Evolutionary conservation across 2,329 filamentous ascomycete genomes (phyloP), one percentile per base, ranked within the genome.

Genomic region (Aspergillus ibericus): DNA sequence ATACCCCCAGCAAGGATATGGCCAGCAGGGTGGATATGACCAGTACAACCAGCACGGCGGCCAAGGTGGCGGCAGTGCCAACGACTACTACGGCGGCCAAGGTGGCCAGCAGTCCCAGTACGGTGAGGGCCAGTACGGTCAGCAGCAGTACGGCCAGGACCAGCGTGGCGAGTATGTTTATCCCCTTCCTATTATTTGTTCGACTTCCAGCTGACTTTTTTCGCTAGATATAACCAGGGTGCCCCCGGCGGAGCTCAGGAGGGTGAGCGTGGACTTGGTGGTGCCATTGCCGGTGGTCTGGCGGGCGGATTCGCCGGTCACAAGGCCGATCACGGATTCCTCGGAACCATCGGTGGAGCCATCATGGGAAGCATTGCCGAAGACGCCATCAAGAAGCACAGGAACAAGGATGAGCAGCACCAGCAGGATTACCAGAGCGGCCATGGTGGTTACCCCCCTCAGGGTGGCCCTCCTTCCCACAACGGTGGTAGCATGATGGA

Each of bases 271-370:
- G 79, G 79, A 60, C 69, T 81, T 16, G 73, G 76, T 53, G 79
- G 79, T 38, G 79, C 79, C 15, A 61, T 81, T 46, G 78, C 78
- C 29, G 79, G 79, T 58, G 79, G 78, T 63, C 70, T 77, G 9
- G 73, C 77, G n/a, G 79, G 79, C 56, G 79, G 75, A 34, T 80
- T 74, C 51, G 75, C 72, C 20, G 79, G 79, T 57, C 75, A 78
- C 72, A 77, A 81, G 68, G 77, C 75, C 61, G 72, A 77, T 62
- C 79, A 81, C 68, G 79, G 79, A 29, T 69, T 81, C 66, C 73
- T 81, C 52, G 79, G 79, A 59, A 75, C 78, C 5, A 72, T 81
- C 42, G 79, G 78, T 59, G 79, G 79, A 42, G 79, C 79, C 32
- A 77, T 81, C 61, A 70, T 78, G 7, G 79, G 79, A 49, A 77